Evolutionary conservation across 495 filamentous ascomycete species (phyloP), one percentile per base, ranked within the genome.

Genomic region (Aspergillus biplanus): DNA sequence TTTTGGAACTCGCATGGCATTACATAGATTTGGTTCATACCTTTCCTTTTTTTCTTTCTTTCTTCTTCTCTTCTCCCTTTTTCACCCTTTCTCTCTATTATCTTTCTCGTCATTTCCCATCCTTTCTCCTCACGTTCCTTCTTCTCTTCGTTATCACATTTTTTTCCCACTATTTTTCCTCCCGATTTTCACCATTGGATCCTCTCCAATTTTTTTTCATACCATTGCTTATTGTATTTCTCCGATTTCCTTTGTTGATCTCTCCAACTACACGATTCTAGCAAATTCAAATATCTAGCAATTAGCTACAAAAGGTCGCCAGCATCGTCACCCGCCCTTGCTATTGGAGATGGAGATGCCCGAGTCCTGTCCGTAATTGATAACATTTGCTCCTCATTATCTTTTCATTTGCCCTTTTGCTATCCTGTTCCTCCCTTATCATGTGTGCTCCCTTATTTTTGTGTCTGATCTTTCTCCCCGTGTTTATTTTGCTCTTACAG

Each of bases 1-100:
- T 77, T 78, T 75, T 80, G 72, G 74, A 72, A 74, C 67, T 77
- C 71, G 75, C 77, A 77, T 77, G 75, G 75, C 74, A 78, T 77
- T 76, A 75, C 73, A 80, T 80, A 78, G 75, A 80, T 73, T 70
- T 71, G 75, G 71, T 70, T 77, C 70, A 75, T 73, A 73, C 73
- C 65, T 75, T 75, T 77, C 62, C 58, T 56, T 61, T 49, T 27
- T 61, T 63, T 58, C 34, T 52, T 54, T 57, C 53, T n/a, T 56
- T 61, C 58, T 70, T 56, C 53, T 58, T 57, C 58, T 57, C 44
- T 53, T 37, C 37, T 53, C 16, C 32, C 18, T 58, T 65, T 18
- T 61, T 56, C 16, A 48, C 58, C 53, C 42, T 61, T 50, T 47
- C 47, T 52, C 48, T 47, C 49, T 21, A 55, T 48, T 53, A 52